These are phyloP conservation scores for Boletus sp. DNA, from an alignment of 768 basidiomycete species.

Conservation along the genomic window DNA sequence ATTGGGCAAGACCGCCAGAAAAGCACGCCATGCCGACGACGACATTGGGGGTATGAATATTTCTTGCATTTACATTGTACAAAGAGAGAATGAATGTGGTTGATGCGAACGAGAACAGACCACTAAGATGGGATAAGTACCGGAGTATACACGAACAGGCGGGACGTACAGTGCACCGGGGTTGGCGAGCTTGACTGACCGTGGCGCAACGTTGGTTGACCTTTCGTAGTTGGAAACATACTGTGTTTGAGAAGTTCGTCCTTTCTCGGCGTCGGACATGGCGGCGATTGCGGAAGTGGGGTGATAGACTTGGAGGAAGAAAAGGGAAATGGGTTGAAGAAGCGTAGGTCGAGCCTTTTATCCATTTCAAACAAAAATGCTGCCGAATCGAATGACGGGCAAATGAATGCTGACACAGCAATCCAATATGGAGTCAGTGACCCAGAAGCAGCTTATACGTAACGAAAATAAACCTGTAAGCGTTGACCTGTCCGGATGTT, in stretches of 20 bases:
- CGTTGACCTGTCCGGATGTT: neutral
- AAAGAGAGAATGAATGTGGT: conserved; percentile 79
- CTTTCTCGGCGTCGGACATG: conserved; percentile 41
- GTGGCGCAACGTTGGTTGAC: conserved; percentile 23
- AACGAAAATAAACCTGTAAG: neutral
- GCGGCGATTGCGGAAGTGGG: neutral
- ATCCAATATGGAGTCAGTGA: neutral
- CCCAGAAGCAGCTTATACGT: conserved; percentile 1
- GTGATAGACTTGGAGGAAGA: neutral
- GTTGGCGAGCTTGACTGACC: conserved; percentile 49
- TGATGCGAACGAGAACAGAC: conserved; percentile 80
- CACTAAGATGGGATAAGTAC: conserved; percentile 39
- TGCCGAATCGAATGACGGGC: conserved; percentile 13
- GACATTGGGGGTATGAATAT: conserved; percentile 58
- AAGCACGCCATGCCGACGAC: conserved; percentile 86
- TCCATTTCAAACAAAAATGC: conserved; percentile 4
- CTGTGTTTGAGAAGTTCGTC: conserved; percentile 18
- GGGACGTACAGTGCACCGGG: conserved; percentile 40
- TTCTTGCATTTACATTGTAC: conserved; percentile 62
- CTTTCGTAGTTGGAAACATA: conserved; percentile 15
- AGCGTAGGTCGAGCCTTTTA: conserved; percentile 15
- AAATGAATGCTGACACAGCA: conserved; percentile 25
- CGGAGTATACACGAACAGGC: neutral
- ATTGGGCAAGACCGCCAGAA: conserved; percentile 80
- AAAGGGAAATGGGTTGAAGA: neutral